These are phyloP conservation scores for Trichoderma asperellum DNA, from an alignment of 2,329 filamentous ascomycete genomes.

Conservation along the genomic window DNA sequence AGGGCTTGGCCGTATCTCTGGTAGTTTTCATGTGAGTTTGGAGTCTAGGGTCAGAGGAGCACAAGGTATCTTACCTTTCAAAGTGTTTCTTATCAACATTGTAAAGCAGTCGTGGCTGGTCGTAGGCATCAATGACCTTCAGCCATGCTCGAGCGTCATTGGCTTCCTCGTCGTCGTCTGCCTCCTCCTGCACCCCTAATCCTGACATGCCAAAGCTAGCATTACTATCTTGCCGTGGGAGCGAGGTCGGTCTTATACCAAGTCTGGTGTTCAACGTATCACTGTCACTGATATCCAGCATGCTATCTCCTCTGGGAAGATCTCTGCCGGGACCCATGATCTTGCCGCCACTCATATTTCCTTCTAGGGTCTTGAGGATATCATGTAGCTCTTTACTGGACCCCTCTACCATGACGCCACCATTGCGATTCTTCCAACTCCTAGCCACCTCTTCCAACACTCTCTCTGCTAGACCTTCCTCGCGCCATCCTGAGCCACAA, in stretches of 20 bases:
- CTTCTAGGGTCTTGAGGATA: constrained; percentile 82
- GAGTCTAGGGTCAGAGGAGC: neutral
- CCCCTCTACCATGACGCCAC: constrained; percentile 89
- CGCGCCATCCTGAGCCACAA: constrained; percentile 94
- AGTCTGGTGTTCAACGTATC: constrained; percentile 60
- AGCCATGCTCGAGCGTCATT: constrained; percentile 81
- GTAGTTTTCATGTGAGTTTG: neutral
- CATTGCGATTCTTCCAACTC: constrained; percentile 87
- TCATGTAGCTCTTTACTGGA: constrained; percentile 73
- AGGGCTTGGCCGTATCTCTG: constrained; percentile 66
- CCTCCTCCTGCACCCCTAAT: constrained; percentile 55
- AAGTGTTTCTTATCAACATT: constrained; percentile 88
- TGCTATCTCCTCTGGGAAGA: constrained; percentile 61
- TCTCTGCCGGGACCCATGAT: constrained; percentile 58
- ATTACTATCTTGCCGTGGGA: constrained; percentile 64
- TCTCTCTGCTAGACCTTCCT: constrained; percentile 89
- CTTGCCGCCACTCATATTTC: constrained; percentile 85
- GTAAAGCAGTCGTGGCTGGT: constrained; percentile 79
- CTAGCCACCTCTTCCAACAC: constrained; percentile 90
- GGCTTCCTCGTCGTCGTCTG: constrained; percentile 59
- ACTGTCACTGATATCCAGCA: constrained; percentile 60
- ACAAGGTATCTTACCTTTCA: constrained; percentile 61
- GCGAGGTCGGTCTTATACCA: constrained; percentile 52
- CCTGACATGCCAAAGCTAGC: constrained; percentile 66
- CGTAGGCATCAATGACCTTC: constrained; percentile 79